A percentile compares a stretch with the other conserved stretches of the same genome.
Evolutionary conservation across 139 green algal genomes (phyloP).

Genomic region (Dunaliella sp.): DNA sequence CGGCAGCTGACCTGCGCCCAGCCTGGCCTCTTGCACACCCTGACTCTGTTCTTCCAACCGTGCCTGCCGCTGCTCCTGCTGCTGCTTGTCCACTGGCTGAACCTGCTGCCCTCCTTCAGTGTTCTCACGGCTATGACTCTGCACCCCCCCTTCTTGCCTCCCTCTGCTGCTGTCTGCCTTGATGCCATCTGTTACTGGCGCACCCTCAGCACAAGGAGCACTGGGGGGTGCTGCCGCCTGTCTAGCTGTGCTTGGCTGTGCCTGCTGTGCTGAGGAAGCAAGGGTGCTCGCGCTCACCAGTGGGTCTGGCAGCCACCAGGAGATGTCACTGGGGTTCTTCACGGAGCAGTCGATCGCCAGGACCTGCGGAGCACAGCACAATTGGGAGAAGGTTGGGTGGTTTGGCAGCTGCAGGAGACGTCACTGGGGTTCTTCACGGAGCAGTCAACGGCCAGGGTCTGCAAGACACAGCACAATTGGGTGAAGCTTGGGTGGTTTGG

Average conservation of each 20-base stretch:
- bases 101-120: not conserved
- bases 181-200: too few relatives aligned
- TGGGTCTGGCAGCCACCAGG: constrained; percentile 55
- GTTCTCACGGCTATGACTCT: not conserved
- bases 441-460: constrained; percentile 71
- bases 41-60: not conserved
- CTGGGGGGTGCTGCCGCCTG: too few relatives aligned
- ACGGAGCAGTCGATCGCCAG: constrained; percentile 66
- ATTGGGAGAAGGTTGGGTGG: not conserved
- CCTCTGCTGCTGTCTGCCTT: not conserved
- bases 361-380: constrained; percentile 34
- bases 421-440: constrained; percentile 44
- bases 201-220: too few relatives aligned
- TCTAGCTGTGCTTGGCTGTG: not conserved
- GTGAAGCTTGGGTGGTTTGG: not conserved
- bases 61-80: constrained; percentile 5
- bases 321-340: constrained; percentile 45
- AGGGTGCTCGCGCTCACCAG: not conserved
- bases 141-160: not conserved
- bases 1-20: constrained; percentile 8
- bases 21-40: not conserved
- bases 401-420: constrained; percentile 31
- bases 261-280: too few relatives aligned
- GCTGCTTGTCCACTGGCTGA: not conserved
- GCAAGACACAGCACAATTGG: not conserved